Percentiles rank a stretch among this genome's conserved stretches.
phyloP scores from a whole-genome alignment of 2,329 filamentous ascomycete species.

The Gnomoniopsis smithogilvyi region DNA sequence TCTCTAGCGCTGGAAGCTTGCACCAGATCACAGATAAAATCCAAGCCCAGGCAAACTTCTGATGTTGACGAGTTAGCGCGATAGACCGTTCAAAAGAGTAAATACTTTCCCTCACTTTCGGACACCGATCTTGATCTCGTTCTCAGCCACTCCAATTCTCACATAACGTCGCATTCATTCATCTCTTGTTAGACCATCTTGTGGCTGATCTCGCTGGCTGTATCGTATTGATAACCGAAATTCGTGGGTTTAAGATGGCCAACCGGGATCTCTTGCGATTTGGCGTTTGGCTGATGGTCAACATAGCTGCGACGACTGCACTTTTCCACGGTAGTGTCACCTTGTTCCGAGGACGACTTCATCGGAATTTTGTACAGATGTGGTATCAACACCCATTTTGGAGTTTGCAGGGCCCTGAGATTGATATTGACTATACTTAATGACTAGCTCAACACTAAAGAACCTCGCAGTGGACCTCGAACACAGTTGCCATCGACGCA shows the following conservation, averaged over 20 bases:
- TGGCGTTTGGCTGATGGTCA: background rate
- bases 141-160: too few species aligned
- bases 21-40: too few species aligned
- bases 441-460: too few species aligned
- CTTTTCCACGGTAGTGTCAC: background rate
- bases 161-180: too few species aligned
- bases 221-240: background rate
- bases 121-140: too few species aligned
- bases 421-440: background rate
- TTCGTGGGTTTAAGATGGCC: background rate
- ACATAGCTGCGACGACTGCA: background rate
- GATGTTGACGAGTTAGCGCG: too few species aligned
- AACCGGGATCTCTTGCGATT: background rate
- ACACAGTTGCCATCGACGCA: background rate
- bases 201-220: background rate
- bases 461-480: background rate
- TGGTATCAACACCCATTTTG: background rate
- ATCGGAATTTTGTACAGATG: slow-evolving; percentile 1
- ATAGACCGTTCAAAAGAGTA: too few species aligned
- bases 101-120: too few species aligned
- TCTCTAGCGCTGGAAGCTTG: too few species aligned
- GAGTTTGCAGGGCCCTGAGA: background rate
- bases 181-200: background rate
- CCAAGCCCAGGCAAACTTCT: too few species aligned
- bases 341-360: background rate